A percentile compares a stretch with the other conserved stretches of the same genome.
phyloP scores from a whole-genome alignment of 108 stramenopile species.

The Cafeteria roenbergensis region DNA sequence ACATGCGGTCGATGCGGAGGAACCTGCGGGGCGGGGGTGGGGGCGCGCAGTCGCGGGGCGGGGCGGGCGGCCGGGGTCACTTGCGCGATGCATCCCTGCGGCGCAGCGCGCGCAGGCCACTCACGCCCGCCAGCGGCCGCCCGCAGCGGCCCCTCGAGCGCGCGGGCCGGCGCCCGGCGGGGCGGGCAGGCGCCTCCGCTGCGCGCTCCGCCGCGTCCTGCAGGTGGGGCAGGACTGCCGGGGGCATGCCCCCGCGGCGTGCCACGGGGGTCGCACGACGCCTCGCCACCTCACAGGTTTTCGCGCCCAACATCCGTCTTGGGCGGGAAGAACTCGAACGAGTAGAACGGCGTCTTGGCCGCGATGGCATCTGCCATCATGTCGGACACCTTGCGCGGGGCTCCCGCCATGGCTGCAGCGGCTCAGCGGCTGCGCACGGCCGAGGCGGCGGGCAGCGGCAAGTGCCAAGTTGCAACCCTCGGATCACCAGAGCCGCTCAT shows the following conservation, averaged over 20 bases:
- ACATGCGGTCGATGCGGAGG: conserved; percentile 76
- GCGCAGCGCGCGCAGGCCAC: too few relatives aligned
- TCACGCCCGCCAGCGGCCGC: too few relatives aligned
- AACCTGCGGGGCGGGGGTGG: conserved; percentile 8
- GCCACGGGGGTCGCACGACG: neutral
- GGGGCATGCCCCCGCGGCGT: neutral
- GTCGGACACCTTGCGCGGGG: neutral
- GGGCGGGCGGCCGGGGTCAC: too few relatives aligned
- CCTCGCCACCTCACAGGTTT: conserved; percentile 51
- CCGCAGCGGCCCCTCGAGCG: too few relatives aligned
- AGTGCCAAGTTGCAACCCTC: too few relatives aligned
- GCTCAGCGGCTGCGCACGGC: neutral
- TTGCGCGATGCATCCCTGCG: too few relatives aligned
- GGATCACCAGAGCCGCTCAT: too few relatives aligned
- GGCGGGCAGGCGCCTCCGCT: too few relatives aligned
- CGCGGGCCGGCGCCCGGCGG: too few relatives aligned
- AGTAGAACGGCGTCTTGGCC: conserved; percentile 46
- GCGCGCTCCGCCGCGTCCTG: too few relatives aligned
- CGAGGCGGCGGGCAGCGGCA: neutral
- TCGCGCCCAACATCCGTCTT: conserved; percentile 79
- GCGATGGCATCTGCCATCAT: neutral
- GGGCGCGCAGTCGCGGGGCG: too few relatives aligned
- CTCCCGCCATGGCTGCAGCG: neutral
- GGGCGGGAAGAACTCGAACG: conserved; percentile 90
- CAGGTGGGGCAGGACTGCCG: neutral